phyloP scores from a whole-genome alignment of 202 grass and related monocot species.

The Panicum virgatum region DNA sequence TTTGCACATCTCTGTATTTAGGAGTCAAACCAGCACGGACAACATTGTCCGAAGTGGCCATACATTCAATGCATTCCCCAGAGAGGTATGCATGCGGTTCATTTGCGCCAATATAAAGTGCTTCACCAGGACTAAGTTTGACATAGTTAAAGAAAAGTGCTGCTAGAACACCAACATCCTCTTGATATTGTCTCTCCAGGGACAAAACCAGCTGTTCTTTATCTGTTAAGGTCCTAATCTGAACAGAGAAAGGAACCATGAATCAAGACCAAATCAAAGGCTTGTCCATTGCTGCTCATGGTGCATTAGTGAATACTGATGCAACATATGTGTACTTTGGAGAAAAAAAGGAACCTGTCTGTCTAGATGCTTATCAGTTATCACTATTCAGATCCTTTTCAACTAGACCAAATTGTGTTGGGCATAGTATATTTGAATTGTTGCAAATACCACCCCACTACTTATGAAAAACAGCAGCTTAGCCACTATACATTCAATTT shows the following conservation, averaged over 20 bases:
- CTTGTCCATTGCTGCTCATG: slow-evolving; percentile 6
- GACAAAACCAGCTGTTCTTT: slow-evolving; percentile 68
- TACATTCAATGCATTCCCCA: slow-evolving; percentile 93
- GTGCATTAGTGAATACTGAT: neutral
- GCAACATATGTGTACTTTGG: neutral
- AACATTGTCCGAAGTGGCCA: slow-evolving; percentile 94
- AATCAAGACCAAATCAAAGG: neutral
- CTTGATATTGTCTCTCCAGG: slow-evolving; percentile 71
- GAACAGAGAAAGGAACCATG: neutral
- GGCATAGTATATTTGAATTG: neutral
- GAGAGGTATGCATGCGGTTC: slow-evolving; percentile 92
- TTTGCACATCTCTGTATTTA: slow-evolving; percentile 84
- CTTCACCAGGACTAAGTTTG: slow-evolving; percentile 90
- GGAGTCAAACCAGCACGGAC: slow-evolving; percentile 91
- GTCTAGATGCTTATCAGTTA: neutral
- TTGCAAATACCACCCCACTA: neutral
- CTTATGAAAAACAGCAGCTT: neutral
- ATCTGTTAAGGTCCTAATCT: slow-evolving; percentile 76
- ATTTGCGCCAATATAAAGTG: slow-evolving; percentile 79
- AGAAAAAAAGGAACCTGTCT: neutral
- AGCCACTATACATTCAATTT: neutral
- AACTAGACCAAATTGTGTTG: neutral
- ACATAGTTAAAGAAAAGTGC: slow-evolving; percentile 90
- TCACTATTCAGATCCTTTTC: neutral
- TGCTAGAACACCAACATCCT: slow-evolving; percentile 85